These are phyloP conservation scores for Chrysochromulina parva DNA, from an alignment of 78 protist genomes.

Conservation along the genomic window DNA sequence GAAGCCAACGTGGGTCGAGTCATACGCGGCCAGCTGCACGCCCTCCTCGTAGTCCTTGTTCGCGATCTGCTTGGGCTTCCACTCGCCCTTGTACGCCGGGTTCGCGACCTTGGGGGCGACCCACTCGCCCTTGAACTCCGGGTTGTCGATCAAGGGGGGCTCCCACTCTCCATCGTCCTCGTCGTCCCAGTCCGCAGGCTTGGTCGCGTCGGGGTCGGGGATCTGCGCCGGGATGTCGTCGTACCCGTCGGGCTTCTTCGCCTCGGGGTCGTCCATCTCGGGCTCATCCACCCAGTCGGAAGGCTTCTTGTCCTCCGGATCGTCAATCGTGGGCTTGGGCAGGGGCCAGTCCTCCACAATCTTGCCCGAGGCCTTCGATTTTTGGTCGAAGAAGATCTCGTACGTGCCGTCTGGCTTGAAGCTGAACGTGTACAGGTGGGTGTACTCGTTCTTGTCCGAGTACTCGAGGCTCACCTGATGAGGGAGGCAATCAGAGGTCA, in stretches of 20 bases:
- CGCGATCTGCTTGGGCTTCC: constrained; percentile 60
- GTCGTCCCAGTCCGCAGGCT: constrained; percentile 99
- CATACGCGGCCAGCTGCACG: constrained; percentile 29
- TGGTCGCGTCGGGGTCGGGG: constrained; percentile 88
- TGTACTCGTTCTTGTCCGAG: constrained; percentile 74
- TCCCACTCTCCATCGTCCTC: constrained; percentile 99
- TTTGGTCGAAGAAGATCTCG: constrained; percentile 72
- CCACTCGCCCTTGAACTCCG: constrained; percentile 94
- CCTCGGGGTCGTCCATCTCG: constrained; percentile 84
- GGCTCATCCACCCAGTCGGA: constrained; percentile 91
- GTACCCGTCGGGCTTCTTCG: constrained; percentile 89
- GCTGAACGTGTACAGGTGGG: constrained; percentile 95
- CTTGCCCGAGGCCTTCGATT: constrained; percentile 78
- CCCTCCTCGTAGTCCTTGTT: constrained; percentile 55
- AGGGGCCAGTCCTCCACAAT: constrained; percentile 89
- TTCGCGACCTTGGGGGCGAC: constrained; percentile 85
- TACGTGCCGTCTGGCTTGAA: constrained; percentile 92
- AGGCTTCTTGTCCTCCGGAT: constrained; percentile 76
- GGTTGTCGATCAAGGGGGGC: constrained; percentile 94
- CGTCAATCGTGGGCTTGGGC: constrained; percentile 75
- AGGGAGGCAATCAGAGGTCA: too few relatives aligned
- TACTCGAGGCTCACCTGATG: constrained; percentile 18
- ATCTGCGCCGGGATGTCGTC: constrained; percentile 86
- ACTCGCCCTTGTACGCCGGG: constrained; percentile 87
- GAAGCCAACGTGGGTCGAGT: constrained; percentile 74